These are phyloP conservation scores for Ilyonectria robusta DNA, from an alignment of 2,329 filamentous ascomycete genomes.

Conservation along the genomic window DNA sequence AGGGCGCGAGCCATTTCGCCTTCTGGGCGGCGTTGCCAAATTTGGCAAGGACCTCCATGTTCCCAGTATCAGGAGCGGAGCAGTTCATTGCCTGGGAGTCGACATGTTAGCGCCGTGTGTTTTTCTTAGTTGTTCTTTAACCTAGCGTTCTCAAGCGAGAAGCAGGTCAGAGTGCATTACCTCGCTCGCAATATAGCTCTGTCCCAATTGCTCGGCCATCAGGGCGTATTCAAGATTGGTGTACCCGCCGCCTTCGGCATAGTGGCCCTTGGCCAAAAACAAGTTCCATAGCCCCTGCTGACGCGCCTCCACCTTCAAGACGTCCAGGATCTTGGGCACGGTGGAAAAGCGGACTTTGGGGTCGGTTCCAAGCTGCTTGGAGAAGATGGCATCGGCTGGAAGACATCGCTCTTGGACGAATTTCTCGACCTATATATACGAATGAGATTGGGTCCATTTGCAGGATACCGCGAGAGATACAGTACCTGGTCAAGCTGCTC, in stretches of 20 bases:
- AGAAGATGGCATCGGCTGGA: constrained; percentile 11
- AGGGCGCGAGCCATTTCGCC: constrained; percentile 1
- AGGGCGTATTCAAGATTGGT: constrained; percentile 15
- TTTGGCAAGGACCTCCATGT: constrained; percentile 4
- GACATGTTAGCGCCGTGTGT: background rate
- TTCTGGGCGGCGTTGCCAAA: background rate
- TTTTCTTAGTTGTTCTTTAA: background rate
- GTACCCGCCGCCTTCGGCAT: constrained; percentile 6
- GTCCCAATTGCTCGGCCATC: constrained; percentile 15
- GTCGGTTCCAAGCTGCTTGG: constrained; percentile 2
- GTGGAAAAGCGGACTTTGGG: background rate
- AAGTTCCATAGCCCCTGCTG: background rate
- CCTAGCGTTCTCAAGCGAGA: background rate
- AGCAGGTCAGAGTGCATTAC: background rate
- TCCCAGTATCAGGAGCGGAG: constrained; percentile 1
- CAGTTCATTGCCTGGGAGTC: background rate
- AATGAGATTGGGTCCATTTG: background rate
- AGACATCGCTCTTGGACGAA: constrained; percentile 15
- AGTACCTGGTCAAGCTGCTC: background rate
- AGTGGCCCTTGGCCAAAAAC: constrained; percentile 3
- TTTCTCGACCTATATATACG: background rate
- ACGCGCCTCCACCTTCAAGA: background rate
- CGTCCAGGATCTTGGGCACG: background rate
- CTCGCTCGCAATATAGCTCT: constrained; percentile 4
- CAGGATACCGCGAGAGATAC: background rate